Percentiles rank a stretch among this genome's conserved stretches.
Evolutionary conservation across 139 green algal species (phyloP).

Genomic region (Haematococcus lacustris): DNA sequence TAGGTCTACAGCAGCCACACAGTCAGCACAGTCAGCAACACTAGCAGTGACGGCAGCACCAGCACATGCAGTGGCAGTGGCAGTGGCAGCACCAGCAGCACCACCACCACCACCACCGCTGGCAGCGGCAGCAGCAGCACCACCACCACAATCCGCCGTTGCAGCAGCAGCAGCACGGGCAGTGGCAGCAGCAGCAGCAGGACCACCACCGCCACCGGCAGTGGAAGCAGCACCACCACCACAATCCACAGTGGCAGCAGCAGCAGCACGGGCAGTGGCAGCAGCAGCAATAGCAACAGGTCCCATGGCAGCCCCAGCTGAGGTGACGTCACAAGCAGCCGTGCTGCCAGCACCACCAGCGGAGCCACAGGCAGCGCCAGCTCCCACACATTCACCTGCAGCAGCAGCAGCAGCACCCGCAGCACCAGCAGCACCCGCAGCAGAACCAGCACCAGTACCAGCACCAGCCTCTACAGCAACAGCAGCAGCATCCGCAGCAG

Average conservation of each 20-base stretch:
- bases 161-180: too few species aligned
- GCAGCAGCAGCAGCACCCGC: constrained; percentile 4
- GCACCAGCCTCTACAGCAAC: neutral
- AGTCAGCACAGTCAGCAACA: too few species aligned
- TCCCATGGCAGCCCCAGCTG: neutral
- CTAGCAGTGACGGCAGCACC: neutral
- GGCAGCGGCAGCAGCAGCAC: too few species aligned
- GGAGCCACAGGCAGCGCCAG: neutral
- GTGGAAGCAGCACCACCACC: too few species aligned
- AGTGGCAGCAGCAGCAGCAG: constrained; percentile 5
- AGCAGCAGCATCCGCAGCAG: neutral
- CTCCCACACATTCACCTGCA: neutral
- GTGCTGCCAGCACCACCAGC: too few species aligned
- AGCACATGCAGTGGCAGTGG: neutral
- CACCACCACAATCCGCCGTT: too few species aligned
- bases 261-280: neutral
- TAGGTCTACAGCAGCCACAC: too few species aligned
- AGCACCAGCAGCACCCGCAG: neutral
- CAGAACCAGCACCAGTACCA: neutral
- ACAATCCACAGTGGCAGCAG: neutral
- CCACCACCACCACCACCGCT: too few species aligned
- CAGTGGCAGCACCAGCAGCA: too few species aligned
- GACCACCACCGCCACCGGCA: neutral
- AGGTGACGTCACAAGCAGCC: too few species aligned
- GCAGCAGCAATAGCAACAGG: neutral